phyloP scores from a whole-genome alignment of 495 filamentous ascomycete genomes.

The Chaetomium cochliodes region DNA sequence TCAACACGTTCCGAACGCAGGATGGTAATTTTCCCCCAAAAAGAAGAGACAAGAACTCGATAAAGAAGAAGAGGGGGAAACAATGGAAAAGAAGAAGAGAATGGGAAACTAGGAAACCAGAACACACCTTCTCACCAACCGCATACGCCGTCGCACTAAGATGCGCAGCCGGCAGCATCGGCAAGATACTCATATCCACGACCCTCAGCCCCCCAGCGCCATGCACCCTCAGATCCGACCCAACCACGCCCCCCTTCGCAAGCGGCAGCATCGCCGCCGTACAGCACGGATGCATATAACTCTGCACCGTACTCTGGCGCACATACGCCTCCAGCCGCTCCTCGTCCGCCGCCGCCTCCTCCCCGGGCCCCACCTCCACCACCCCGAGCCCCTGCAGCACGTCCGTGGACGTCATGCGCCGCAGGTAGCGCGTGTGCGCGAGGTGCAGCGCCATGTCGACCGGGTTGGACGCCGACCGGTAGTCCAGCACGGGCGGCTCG shows the following conservation, averaged over 20 bases:
- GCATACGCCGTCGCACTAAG: constrained; percentile 24
- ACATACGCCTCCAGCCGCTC: constrained; percentile 18
- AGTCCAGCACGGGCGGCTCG: constrained; percentile 34
- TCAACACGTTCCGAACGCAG: no score
- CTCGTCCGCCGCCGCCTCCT: constrained; percentile 8
- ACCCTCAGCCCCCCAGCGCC: constrained; percentile 40
- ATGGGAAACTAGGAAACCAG: background rate
- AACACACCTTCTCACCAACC: constrained; percentile 23
- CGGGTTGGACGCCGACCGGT: constrained; percentile 35
- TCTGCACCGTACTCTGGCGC: constrained; percentile 11
- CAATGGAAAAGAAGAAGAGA: no score
- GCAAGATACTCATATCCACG: constrained; percentile 39
- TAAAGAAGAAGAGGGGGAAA: no score
- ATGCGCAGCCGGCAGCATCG: constrained; percentile 42
- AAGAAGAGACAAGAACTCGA: no score
- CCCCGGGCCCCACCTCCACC: constrained; percentile 22
- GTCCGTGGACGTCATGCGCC: constrained; percentile 26
- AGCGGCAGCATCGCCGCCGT: constrained; percentile 57
- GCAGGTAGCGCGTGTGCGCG: constrained; percentile 25
- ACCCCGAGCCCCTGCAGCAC: constrained; percentile 21
- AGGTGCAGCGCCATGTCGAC: constrained; percentile 34
- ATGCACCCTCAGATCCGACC: constrained; percentile 40
- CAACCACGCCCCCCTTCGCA: constrained; percentile 50
- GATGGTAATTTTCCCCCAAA: no score
- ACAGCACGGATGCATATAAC: constrained; percentile 37